Evolutionary conservation across 768 basidiomycete species (phyloP), one percentile per base, ranked within the genome.

Genomic region (Collybiopsis confluens): DNA sequence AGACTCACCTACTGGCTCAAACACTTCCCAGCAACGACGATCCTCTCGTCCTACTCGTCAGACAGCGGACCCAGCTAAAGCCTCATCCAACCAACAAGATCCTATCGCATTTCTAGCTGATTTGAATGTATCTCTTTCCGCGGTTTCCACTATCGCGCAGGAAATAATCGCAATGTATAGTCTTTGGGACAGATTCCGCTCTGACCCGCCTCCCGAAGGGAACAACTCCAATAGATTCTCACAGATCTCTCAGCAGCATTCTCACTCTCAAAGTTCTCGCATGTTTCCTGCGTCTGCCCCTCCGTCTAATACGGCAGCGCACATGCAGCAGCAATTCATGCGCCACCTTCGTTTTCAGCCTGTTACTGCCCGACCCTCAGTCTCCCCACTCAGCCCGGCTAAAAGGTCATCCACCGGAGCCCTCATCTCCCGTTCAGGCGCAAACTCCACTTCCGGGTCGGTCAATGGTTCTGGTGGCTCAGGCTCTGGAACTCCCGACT

Each of bases 131-230:
- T 92, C 87, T 46, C 77, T 95, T 59, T 77, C 88, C 1, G 78
- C 89, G 54, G 71, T 99, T 37, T 82, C 91, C 24, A 85, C 88
- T 37, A 86, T 97, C 61, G 81, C 88, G 0, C 95, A 98, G 64
- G 91, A 98, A 70, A 91, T 98, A 58, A 78, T 98, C 51, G 82
- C 88, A 3, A 69, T 97, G 30, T 98, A 98, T 68, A 81, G 88
- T 4, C 78, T 94, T 0, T 98, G 95, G 92, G 88, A 90, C 36
- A 74, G 81, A 8, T 92, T 92, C 69, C 83, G 82, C 53, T 87
- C 91, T 56, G 82, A 87, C 41, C 71, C 70, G 3, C 63, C 75
- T 9, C 68, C 71, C 3, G 71, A 74, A n/a, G 65, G 47, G 21
- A 48, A 48, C 24, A 16, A 13, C 2, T 13, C 18, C 11, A 35